Conservation (phyloP, 345 rosid genomes). For the Salix exigua region DNA sequence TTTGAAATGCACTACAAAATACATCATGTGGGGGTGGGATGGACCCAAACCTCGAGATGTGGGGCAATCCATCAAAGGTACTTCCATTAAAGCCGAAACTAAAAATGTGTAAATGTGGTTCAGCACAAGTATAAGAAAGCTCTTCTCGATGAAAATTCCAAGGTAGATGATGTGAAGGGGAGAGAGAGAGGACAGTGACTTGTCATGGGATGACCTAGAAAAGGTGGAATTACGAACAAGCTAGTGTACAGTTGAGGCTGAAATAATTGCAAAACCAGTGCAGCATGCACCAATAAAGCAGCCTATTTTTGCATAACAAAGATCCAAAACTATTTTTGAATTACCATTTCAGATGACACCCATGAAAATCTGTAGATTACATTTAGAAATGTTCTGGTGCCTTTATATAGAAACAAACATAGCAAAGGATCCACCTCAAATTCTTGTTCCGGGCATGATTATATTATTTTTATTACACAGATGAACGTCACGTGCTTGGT, state of each 20-base stretch:
- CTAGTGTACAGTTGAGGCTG: not conserved
- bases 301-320: slow-evolving; percentile 12
- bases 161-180: slow-evolving; percentile 12
- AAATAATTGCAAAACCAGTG: slow-evolving; percentile 24
- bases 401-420: not conserved
- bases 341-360: slow-evolving; percentile 12
- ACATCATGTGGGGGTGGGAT: slow-evolving; percentile 18
- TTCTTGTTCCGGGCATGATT: slow-evolving; percentile 8
- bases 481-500: too few species aligned
- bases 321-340: slow-evolving; percentile 16
- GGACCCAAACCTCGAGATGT: slow-evolving; percentile 26
- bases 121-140: slow-evolving; percentile 6
- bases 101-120: slow-evolving; percentile 17
- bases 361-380: not conserved
- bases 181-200: slow-evolving; percentile 23
- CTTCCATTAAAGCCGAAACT: slow-evolving; percentile 33
- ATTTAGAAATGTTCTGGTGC: not conserved
- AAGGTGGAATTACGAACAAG: slow-evolving; percentile 33
- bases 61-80: slow-evolving; percentile 37
- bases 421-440: slow-evolving; percentile 7
- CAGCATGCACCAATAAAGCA: slow-evolving; percentile 37
- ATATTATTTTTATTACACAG: too few species aligned
- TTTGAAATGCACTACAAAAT: too few species aligned
- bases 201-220: slow-evolving; percentile 30
- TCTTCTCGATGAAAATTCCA: slow-evolving; percentile 18